Evolutionary conservation across 305 asterid species (phyloP).

Genomic region (Fraxinus ornus): DNA sequence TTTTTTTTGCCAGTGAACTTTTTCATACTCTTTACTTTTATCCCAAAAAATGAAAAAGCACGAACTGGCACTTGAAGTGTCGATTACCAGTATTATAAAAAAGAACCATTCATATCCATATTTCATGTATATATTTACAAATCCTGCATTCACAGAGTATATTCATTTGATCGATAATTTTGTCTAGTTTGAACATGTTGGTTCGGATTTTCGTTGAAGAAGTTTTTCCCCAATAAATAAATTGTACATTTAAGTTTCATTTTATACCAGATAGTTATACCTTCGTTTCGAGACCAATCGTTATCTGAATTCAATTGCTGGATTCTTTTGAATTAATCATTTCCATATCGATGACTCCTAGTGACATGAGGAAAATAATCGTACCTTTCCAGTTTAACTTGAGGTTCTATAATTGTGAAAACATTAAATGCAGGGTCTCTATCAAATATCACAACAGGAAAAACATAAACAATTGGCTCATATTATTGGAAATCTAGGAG

Average conservation of each 20-base stretch:
- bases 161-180: neutral
- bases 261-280: neutral
- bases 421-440: conserved; percentile 6
- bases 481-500: neutral
- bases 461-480: neutral
- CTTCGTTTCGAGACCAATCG: neutral
- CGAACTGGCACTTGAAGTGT: neutral
- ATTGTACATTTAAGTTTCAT: neutral
- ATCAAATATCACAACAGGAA: too few species aligned
- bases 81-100: too few species aligned
- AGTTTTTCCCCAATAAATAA: neutral
- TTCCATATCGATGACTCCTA: neutral
- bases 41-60: neutral
- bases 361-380: conserved; percentile 15
- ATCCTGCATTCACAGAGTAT: neutral
- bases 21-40: neutral
- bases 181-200: neutral
- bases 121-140: neutral
- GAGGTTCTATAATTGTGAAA: conserved; percentile 13
- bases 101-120: neutral
- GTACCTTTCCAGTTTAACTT: conserved; percentile 18
- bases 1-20: neutral
- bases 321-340: neutral
- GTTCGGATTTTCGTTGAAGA: neutral
- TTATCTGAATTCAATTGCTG: neutral